These are phyloP conservation scores for Phytophthora sansomeana DNA, from an alignment of 352 stramenopile genomes.

Conservation along the genomic window DNA sequence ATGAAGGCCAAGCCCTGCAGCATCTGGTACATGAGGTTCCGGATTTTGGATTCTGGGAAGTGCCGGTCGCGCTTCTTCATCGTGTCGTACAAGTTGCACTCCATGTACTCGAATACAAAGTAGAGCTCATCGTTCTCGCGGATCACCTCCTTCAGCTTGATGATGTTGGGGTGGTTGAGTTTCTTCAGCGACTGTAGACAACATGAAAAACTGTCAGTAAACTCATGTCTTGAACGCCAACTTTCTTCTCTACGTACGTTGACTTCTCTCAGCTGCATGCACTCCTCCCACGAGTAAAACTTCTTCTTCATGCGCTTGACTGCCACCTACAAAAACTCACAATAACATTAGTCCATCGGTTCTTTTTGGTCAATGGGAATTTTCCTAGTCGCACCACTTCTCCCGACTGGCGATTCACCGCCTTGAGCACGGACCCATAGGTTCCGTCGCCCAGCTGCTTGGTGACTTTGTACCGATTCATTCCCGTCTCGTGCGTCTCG, in stretches of 20 bases:
- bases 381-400: constrained; percentile 80
- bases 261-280: constrained; percentile 97
- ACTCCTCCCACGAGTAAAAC: constrained; percentile 97
- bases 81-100: constrained; percentile 97
- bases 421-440: constrained; percentile 96
- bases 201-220: constrained; percentile 4
- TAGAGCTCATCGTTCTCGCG: constrained; percentile 97
- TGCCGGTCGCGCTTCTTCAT: constrained; percentile 94
- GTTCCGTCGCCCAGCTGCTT: constrained; percentile 96
- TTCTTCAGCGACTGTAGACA: constrained; percentile 90
- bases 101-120: constrained; percentile 99
- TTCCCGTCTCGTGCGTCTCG: constrained; percentile 28
- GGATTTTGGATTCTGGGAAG: constrained; percentile 95
- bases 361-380: background rate
- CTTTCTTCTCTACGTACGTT: constrained; percentile 72
- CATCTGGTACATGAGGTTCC: constrained; percentile 98
- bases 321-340: constrained; percentile 69
- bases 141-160: constrained; percentile 99
- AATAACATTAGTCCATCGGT: background rate
- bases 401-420: constrained; percentile 93
- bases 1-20: constrained; percentile 98
- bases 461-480: constrained; percentile 96
- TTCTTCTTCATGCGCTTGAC: constrained; percentile 99
- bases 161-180: constrained; percentile 97
- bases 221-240: background rate